Base-by-base conservation (phyloP, 2,329 filamentous ascomycete species). In the Beauveria sp. region DNA sequence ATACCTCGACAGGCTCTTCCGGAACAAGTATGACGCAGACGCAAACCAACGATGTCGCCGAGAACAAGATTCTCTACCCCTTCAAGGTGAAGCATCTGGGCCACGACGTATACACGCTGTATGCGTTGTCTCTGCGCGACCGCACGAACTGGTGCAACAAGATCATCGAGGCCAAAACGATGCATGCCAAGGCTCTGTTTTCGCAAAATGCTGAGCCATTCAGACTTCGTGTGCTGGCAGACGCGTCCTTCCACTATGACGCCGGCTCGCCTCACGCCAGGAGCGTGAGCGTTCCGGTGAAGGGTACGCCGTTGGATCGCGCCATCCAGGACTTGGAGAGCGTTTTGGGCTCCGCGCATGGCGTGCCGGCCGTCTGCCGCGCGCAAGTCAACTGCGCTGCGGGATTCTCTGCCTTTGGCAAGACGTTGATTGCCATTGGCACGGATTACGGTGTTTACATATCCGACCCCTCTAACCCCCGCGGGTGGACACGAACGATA, bases 201-300 rank as follows among this genome's bases (percentile, higher is more conserved):
- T 86, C 90, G 4, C 94, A 99, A 70, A 96, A 97, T 70, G 93
- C 94, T 0, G 94, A 99, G 72, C 94, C 94, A 0, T 99, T 99
- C 82, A 84, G 91, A 55, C 78, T 99, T 8, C 87, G 91, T 24
- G 92, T 99, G 9, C 87, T 99, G 71, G 92, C 94, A 0, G 94
- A 99, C 71, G 88, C 90, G 48, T 90, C 92, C 0, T 99, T 99
- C 72, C 87, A 88, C 12, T 92, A 92, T 68, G 91, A 96, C 66
- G 76, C 79, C 4, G 71, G 82, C 60, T 81, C 84, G 3, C 77
- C 80, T 52, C 78, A 84, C 44, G 81, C 85, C 14, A 88, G 83
- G 71, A 84, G 80, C 50, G 76, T 79, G 18, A 79, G 85, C 61
- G 89, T 96, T 22, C 84, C 89, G 9, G 94, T 99, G 70, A 87